These are phyloP conservation scores for Podospora pseudopauciseta DNA, from an alignment of 495 filamentous ascomycete genomes.

Conservation along the genomic window DNA sequence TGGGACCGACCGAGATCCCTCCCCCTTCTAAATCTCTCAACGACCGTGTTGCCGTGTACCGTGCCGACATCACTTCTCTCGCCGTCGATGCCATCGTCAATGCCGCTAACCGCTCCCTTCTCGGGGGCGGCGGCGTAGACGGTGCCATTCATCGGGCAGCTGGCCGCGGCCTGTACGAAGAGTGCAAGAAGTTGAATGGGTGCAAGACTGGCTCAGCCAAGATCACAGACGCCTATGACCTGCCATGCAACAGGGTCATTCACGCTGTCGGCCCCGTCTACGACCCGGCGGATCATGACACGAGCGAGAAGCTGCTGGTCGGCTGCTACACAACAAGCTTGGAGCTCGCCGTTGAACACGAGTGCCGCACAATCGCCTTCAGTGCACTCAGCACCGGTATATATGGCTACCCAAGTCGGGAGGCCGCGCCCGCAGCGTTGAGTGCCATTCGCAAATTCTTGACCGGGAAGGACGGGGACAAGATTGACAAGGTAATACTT, in stretches of 20 bases:
- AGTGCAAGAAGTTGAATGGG: constrained; percentile 64
- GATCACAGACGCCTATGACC: constrained; percentile 71
- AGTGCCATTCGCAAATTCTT: constrained; percentile 69
- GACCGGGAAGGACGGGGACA: constrained; percentile 47
- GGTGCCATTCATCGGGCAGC: constrained; percentile 85
- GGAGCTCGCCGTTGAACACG: constrained; percentile 63
- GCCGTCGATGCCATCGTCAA: constrained; percentile 85
- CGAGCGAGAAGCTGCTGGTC: constrained; percentile 51
- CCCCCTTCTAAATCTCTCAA: constrained; percentile 58
- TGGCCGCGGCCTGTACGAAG: constrained; percentile 60
- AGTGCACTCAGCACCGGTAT: constrained; percentile 79
- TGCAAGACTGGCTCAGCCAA: constrained; percentile 79
- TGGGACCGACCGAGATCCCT: constrained; percentile 23
- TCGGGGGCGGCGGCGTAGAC: constrained; percentile 84
- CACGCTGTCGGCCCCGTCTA: constrained; percentile 93
- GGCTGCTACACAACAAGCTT: constrained; percentile 75
- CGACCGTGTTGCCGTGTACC: constrained; percentile 64
- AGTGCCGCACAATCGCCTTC: constrained; percentile 73
- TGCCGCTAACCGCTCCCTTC: constrained; percentile 75
- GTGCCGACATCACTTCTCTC: constrained; percentile 80
- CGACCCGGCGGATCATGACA: constrained; percentile 31
- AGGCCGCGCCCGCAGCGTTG: constrained; percentile 67
- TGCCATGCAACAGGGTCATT: constrained; percentile 76
- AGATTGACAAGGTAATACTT: constrained; percentile 73
- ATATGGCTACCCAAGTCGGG: constrained; percentile 77